A percentile compares a stretch with the other conserved stretches of the same genome.
These are phyloP conservation scores for Larix kaempferi DNA, from an alignment of 75 land plant genomes.

Conservation along the genomic window DNA sequence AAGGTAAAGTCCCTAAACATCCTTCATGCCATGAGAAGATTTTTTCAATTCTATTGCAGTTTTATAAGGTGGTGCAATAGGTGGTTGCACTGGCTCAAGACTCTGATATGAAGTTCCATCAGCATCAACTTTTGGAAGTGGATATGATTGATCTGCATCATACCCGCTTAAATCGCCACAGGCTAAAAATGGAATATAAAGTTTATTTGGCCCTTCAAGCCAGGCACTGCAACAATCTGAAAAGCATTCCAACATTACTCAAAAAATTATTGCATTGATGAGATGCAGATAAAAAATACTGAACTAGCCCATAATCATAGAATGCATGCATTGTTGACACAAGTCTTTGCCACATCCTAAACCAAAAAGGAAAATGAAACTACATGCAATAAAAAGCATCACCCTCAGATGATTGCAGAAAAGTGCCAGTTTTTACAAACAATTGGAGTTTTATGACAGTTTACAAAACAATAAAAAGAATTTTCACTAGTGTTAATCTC, in stretches of 20 bases:
- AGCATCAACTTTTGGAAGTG: conserved; percentile 55
- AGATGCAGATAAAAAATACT: background rate
- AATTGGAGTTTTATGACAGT: background rate
- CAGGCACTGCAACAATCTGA: conserved; percentile 96
- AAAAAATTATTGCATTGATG: background rate
- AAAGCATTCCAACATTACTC: conserved; percentile 1
- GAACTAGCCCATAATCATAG: background rate
- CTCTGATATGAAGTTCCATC: conserved; percentile 58
- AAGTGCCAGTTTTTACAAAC: background rate
- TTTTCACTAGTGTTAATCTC: no score
- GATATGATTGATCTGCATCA: conserved; percentile 97
- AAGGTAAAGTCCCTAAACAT: conserved; percentile 11
- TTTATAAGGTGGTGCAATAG: conserved; percentile 97
- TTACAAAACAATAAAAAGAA: background rate
- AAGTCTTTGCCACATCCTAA: background rate
- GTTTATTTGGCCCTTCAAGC: conserved; percentile 94
- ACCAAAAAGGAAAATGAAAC: background rate
- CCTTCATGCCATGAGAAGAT: conserved; percentile 36
- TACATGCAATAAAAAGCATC: background rate
- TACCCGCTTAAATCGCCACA: conserved; percentile 97
- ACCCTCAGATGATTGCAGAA: background rate
- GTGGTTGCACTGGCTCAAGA: conserved; percentile 96
- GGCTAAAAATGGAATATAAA: conserved; percentile 95
- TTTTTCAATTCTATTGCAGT: conserved; percentile 89
- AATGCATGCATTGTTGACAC: background rate